Base-by-base conservation (phyloP, 1,139 yeast genomes). In the Schwanniomyces etchellsii region DNA sequence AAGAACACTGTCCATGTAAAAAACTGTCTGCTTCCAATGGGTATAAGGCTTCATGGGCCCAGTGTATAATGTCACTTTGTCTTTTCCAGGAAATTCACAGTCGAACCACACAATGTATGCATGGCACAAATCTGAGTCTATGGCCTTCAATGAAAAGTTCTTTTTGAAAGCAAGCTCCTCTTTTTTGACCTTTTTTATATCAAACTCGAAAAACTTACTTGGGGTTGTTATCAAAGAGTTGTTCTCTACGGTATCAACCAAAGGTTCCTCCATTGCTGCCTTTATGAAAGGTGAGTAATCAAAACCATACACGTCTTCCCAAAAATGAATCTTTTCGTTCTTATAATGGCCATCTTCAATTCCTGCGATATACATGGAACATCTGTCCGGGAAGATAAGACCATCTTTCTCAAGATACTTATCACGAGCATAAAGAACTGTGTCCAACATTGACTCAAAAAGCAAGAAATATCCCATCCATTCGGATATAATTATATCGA, bases 391-490 rank as follows among this genome's bases (percentile, higher is more conserved):
- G 69, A 93, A 80, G 39, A 93, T 86, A 43, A 89, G 69, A 6
- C 99, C 99, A 28, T 82, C 94, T 50, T 79, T 72, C 28, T 72
- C 86, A 51, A 93, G 73, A 57, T 88, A 93, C 57, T 73, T 77
- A 63, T 93, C 99, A 62, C 99, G 78, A 20, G 99, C 99, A 44
- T 77, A 75, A 42, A 93, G 67, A 14, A 93, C 99, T 23, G 98
- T 88, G 57, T 93, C 98, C 57, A 93, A 73, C 99, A 93, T 93
- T 40, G 95, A 84, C 68, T 93, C 99, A 54, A 91, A 93, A 36
- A 93, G 68, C 48, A 93, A 64, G 52, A 93, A 93, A 64, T 93
- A 93, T 13, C 99, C 99, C 99, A 93, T 93, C 99, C 99, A 93
- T 63, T 93, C 99, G 40, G 94, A 81, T 38, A 93, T 82, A 46